A percentile compares a stretch with the other conserved stretches of the same genome.
Conservation (phyloP, 1,284 basidiomycete species). For the Leccinum subrobustum region DNA sequence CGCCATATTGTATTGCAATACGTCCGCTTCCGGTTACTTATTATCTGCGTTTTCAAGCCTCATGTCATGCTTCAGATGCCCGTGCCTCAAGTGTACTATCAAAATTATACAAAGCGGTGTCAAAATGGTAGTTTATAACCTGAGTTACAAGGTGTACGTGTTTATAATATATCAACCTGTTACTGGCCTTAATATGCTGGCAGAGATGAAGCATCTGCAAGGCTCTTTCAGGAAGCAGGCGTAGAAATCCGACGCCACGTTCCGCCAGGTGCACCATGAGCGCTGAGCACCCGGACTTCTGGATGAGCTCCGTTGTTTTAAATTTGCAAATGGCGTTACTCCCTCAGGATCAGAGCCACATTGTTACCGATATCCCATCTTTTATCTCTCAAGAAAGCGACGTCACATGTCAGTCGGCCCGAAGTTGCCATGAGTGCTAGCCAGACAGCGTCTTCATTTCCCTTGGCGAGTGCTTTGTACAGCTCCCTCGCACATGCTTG, state of each 20-base stretch:
- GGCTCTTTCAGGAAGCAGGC: slow-evolving; percentile 74
- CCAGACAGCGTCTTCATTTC: slow-evolving; percentile 84
- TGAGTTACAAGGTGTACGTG: slow-evolving; percentile 90
- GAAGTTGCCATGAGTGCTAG: slow-evolving; percentile 62
- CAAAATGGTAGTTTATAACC: slow-evolving; percentile 91
- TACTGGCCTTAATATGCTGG: not conserved
- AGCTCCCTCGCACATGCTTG: slow-evolving; percentile 64
- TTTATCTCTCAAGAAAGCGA: slow-evolving; percentile 51
- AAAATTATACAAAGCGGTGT: slow-evolving; percentile 98
- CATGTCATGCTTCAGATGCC: slow-evolving; percentile 64
- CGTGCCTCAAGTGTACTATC: slow-evolving; percentile 92
- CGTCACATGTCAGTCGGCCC: slow-evolving; percentile 39
- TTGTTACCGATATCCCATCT: slow-evolving; percentile 66
- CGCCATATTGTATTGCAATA: slow-evolving; percentile 89
- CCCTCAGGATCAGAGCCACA: slow-evolving; percentile 41
- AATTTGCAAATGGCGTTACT: slow-evolving; percentile 8
- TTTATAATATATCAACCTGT: not conserved
- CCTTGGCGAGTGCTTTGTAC: slow-evolving; percentile 56
- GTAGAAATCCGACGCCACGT: slow-evolving; percentile 71
- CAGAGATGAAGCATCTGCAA: slow-evolving; percentile 81
- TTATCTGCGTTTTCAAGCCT: slow-evolving; percentile 1
- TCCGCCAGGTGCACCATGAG: slow-evolving; percentile 33
- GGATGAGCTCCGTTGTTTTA: not conserved
- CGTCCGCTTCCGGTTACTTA: slow-evolving; percentile 42
- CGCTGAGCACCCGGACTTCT: not conserved